Evolutionary conservation across 148 eudicot genomes (phyloP), one percentile per base, ranked within the genome.

Genomic region (Arbutus unedo): DNA sequence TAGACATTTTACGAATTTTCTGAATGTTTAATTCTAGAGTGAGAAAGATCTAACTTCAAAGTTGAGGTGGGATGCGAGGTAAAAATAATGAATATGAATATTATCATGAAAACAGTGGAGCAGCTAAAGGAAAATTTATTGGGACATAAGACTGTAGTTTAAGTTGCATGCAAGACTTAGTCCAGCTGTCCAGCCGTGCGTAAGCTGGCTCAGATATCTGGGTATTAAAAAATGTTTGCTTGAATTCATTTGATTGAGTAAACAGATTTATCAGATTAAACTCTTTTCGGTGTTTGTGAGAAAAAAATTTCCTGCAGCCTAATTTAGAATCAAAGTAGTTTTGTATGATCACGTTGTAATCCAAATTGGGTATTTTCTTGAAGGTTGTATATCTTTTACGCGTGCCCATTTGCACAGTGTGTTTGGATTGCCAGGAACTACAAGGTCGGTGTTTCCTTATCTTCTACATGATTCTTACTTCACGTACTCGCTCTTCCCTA

Each of bases 331-430:
- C 71, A 25, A 66, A 11, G 25, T 66, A 25, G 43, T 4, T 77
- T 23, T 66, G 71, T 66, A 10, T 66, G 71, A 66, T 55, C 56
- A 21, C 4, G 41, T 38, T 38, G 6, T 41, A 8, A 48, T 80
- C 13, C 66, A 44, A 31, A 51, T 53, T 81, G 66, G 21, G 8
- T 51, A 38, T 53, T 70, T 38, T 47, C 8, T 62, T 80, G 56
- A 45, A 93, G 97, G 91, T 84, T 93, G 87, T 93, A 91, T 80
- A 88, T 81, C 68, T 67, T 81, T 80, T 89, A 89, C 68, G n/a
- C 9, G 21, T 93, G 97, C 84, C 97, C 95, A 16, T 91, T 45
- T 81, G 92, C 93, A 16, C 97, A 93, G 88, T 91, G 97, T 68
- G 91, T 74, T 14, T 93, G 97, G 97, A 90, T 92, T 74, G 86